Percentiles rank a stretch among this genome's conserved stretches.
Conservation (phyloP, 169 alveolate species). For the Eimeria sp. region DNA sequence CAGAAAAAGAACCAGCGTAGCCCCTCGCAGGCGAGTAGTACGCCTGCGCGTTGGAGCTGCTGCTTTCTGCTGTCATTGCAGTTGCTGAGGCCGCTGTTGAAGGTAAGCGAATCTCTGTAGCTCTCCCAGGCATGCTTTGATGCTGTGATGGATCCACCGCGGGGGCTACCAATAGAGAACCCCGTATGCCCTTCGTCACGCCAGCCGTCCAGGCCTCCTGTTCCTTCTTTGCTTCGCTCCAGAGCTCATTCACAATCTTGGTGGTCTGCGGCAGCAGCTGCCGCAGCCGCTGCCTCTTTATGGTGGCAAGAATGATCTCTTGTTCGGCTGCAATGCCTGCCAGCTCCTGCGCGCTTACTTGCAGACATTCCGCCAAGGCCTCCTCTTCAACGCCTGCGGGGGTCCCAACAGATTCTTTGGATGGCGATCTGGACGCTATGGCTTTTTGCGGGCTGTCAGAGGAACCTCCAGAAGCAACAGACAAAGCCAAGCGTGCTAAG, state of each 20-base stretch:
- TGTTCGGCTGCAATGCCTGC: constrained; percentile 69
- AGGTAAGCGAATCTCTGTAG: constrained; percentile 1
- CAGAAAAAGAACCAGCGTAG: background rate
- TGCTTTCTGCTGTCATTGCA: constrained; percentile 20
- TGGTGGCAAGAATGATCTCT: constrained; percentile 29
- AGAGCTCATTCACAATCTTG: constrained; percentile 30
- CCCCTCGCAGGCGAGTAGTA: background rate
- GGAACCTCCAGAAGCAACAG: constrained; percentile 1
- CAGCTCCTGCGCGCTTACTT: constrained; percentile 67
- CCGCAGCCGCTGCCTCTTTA: constrained; percentile 60
- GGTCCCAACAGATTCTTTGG: background rate
- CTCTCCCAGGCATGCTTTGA: constrained; percentile 16
- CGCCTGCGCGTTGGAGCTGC: constrained; percentile 3
- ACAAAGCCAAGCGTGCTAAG: constrained; percentile 32
- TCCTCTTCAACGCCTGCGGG: constrained; percentile 52
- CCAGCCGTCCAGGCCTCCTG: constrained; percentile 62
- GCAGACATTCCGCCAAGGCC: constrained; percentile 52
- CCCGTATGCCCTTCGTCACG: constrained; percentile 5
- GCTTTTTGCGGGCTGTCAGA: background rate
- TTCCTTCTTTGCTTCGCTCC: constrained; percentile 57
- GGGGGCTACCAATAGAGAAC: constrained; percentile 18
- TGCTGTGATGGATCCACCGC: constrained; percentile 20
- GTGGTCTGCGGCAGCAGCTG: constrained; percentile 69
- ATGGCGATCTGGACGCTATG: background rate
- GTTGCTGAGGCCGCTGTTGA: background rate